Conservation (phyloP, 495 filamentous ascomycete genomes). For the Aspergillus conjunctus region DNA sequence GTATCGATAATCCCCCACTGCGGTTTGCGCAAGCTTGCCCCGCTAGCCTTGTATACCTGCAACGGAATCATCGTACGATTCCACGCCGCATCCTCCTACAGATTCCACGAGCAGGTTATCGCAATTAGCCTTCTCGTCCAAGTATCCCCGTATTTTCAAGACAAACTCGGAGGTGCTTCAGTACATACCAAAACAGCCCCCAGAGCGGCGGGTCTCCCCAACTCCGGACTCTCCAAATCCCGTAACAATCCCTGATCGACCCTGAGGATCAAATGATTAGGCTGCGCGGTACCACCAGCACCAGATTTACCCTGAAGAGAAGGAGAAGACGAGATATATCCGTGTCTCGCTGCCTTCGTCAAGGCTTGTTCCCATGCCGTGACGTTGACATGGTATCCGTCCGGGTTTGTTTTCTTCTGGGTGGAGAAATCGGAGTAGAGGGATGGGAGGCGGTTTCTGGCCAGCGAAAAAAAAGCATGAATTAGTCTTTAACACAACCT, state of each 20-base stretch:
- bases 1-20: conserved; percentile 61
- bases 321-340: conserved; percentile 55
- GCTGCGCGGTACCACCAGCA: conserved; percentile 17
- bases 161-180: background rate
- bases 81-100: conserved; percentile 66
- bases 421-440: conserved; percentile 90
- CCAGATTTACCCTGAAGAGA: conserved; percentile 8
- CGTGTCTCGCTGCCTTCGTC: conserved; percentile 64
- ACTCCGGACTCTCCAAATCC: conserved; percentile 74
- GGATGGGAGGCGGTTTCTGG: conserved; percentile 79
- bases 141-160: background rate
- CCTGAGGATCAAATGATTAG: conserved; percentile 60
- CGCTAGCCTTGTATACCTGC: conserved; percentile 62
- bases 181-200: conserved; percentile 68
- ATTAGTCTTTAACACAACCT: background rate
- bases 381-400: conserved; percentile 85
- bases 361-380: conserved; percentile 81
- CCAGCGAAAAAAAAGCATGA: background rate
- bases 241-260: conserved; percentile 69
- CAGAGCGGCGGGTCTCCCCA: conserved; percentile 80
- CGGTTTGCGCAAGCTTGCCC: conserved; percentile 46
- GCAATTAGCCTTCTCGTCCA: background rate
- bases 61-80: conserved; percentile 70
- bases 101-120: background rate
- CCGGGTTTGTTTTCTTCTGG: conserved; percentile 81